Conservation (phyloP, 345 rosid species). For the Brassica rapa region DNA sequence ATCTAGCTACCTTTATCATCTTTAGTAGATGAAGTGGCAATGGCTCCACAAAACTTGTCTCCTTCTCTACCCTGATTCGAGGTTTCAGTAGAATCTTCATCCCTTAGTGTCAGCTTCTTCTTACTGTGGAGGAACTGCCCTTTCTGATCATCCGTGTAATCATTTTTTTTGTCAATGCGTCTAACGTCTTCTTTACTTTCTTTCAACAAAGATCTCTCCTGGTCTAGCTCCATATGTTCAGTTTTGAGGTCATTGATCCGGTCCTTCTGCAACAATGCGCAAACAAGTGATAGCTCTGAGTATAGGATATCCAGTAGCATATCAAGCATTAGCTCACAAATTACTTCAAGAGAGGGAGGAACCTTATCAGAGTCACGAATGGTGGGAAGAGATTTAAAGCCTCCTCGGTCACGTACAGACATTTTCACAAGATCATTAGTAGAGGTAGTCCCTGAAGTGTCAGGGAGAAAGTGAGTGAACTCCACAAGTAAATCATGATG, state of each 20-base stretch:
- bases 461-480: conserved; percentile 93
- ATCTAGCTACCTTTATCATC: conserved; percentile 64
- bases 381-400: conserved; percentile 55
- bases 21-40: conserved; percentile 53
- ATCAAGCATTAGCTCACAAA: neutral
- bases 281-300: conserved; percentile 22
- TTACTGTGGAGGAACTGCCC: conserved; percentile 61
- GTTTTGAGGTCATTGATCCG: conserved; percentile 56
- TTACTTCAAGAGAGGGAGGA: conserved; percentile 5
- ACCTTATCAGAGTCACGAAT: conserved; percentile 74
- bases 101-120: conserved; percentile 44
- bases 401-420: conserved; percentile 64
- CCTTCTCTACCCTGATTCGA: conserved; percentile 63
- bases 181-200: conserved; percentile 69
- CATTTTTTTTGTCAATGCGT: conserved; percentile 69
- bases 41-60: conserved; percentile 55
- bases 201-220: conserved; percentile 54
- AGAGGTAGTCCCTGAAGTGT: conserved; percentile 64
- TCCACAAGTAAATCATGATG: conserved; percentile 83
- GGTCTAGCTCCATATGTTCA: conserved; percentile 62
- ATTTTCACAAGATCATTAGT: conserved; percentile 57
- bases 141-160: conserved; percentile 68
- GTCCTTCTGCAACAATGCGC: conserved; percentile 64
- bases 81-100: conserved; percentile 56
- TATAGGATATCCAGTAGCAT: conserved; percentile 8